Conservation (phyloP, 2,329 filamentous ascomycete genomes). For the Thermoascus crustaceus region DNA sequence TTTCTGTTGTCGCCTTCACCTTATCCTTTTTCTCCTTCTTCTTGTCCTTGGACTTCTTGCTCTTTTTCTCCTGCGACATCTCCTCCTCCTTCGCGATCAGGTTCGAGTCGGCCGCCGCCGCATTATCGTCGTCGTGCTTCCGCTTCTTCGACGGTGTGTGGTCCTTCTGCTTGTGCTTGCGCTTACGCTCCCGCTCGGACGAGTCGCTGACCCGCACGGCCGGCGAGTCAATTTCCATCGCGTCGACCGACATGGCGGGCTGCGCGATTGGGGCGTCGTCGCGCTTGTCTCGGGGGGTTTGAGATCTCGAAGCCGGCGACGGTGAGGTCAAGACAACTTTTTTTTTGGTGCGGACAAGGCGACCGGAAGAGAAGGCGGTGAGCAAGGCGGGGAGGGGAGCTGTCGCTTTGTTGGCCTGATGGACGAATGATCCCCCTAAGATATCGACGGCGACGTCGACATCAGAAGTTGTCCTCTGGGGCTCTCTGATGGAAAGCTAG, state of each 20-base stretch:
- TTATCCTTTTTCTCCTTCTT: conserved; percentile 31
- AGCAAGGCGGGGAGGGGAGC: conserved; percentile 2
- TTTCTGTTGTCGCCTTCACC: conserved; percentile 14
- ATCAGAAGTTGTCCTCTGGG: too few relatives aligned
- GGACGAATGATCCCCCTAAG: neutral
- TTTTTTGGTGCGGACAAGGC: conserved; percentile 10
- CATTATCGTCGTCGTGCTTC: conserved; percentile 26
- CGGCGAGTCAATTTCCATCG: conserved; percentile 33
- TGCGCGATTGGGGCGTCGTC: conserved; percentile 16
- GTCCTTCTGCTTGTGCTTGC: conserved; percentile 41
- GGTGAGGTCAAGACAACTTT: conserved; percentile 10
- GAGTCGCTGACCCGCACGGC: conserved; percentile 12
- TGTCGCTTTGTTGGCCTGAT: neutral
- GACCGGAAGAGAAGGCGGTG: conserved; percentile 3
- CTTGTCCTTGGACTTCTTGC: conserved; percentile 27
- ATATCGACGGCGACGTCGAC: conserved; percentile 5
- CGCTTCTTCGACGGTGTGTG: conserved; percentile 36
- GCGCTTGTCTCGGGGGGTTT: conserved; percentile 3
- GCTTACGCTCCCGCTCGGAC: conserved; percentile 31
- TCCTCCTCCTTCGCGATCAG: conserved; percentile 14
- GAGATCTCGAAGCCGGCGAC: neutral
- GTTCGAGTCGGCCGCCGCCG: conserved; percentile 8
- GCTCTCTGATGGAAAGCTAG: conserved; percentile 2
- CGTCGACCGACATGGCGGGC: conserved; percentile 29
- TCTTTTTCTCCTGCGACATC: conserved; percentile 20